phyloP scores from a whole-genome alignment of 148 eudicot species.

The Rhododendron mucronatum region DNA sequence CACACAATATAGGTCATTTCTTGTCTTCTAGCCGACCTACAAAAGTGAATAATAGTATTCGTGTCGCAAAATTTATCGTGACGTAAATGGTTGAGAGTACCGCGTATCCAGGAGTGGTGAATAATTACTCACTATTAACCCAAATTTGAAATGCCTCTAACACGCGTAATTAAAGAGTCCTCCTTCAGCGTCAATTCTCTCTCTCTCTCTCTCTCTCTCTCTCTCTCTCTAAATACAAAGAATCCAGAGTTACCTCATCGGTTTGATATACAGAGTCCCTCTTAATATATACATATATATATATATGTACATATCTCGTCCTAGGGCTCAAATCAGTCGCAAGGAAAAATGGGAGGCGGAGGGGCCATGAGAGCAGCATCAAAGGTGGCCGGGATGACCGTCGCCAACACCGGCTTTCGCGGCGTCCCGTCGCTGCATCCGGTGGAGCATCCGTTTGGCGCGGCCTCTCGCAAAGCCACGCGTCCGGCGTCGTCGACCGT shows the following conservation, averaged over 20 bases:
- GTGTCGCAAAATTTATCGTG: too few species aligned
- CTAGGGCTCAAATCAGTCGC: background rate
- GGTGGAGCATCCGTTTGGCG: constrained; percentile 22
- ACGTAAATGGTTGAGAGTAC: too few species aligned
- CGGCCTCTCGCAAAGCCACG: constrained; percentile 27
- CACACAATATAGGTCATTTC: too few species aligned
- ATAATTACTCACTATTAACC: too few species aligned
- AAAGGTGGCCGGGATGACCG: constrained; percentile 50
- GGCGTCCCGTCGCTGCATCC: constrained; percentile 14
- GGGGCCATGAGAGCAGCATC: constrained; percentile 70
- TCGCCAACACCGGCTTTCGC: constrained; percentile 24
- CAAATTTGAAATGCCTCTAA: too few species aligned
- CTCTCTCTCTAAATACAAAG: too few species aligned
- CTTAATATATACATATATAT: background rate
- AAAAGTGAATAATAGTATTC: too few species aligned
- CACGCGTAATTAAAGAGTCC: background rate
- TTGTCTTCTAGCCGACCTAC: too few species aligned
- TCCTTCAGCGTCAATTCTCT: background rate
- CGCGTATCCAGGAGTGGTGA: too few species aligned
- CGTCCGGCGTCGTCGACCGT: constrained; percentile 20
- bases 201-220: background rate
- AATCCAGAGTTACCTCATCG: background rate
- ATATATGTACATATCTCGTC: background rate
- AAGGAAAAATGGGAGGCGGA: constrained; percentile 71
- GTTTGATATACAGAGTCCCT: background rate